Percentiles rank a stretch among this genome's conserved stretches.
Conservation (phyloP, 768 basidiomycete genomes). For the Tricholoma bakamatsutake region DNA sequence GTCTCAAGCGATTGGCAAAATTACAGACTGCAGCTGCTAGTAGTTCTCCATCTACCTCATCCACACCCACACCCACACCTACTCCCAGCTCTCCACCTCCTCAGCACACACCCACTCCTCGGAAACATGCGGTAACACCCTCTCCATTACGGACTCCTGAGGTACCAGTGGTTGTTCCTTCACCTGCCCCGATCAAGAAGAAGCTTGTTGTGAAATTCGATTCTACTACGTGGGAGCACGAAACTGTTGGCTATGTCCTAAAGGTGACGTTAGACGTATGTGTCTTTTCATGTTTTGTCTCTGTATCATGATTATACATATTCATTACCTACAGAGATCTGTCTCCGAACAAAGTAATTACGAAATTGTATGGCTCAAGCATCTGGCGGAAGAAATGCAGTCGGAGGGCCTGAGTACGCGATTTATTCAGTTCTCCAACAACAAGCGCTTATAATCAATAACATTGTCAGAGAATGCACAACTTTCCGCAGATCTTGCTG, state of each 20-base stretch:
- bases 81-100: slow-evolving; percentile 19
- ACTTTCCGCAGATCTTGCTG: slow-evolving; percentile 55
- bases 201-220: slow-evolving; percentile 46
- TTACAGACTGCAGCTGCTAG: slow-evolving; percentile 42
- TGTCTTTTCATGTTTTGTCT: slow-evolving; percentile 8
- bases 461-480: slow-evolving; percentile 28
- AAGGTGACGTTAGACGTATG: slow-evolving; percentile 77
- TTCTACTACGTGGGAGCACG: slow-evolving; percentile 66
- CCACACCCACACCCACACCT: slow-evolving; percentile 32
- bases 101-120: slow-evolving; percentile 22
- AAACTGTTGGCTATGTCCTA: slow-evolving; percentile 60
- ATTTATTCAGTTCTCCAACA: neutral
- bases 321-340: slow-evolving; percentile 13
- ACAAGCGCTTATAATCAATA: slow-evolving; percentile 3
- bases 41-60: slow-evolving; percentile 20
- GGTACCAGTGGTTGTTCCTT: slow-evolving; percentile 21
- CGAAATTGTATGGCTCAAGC: slow-evolving; percentile 80
- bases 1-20: slow-evolving; percentile 86
- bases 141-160: slow-evolving; percentile 25
- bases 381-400: slow-evolving; percentile 59
- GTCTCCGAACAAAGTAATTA: slow-evolving; percentile 40
- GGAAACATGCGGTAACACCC: slow-evolving; percentile 28
- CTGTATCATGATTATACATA: neutral
- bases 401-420: slow-evolving; percentile 50
- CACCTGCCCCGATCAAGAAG: slow-evolving; percentile 42